Conservation (phyloP, 108 stramenopile genomes). For the Parietichytrium sp. region DNA sequence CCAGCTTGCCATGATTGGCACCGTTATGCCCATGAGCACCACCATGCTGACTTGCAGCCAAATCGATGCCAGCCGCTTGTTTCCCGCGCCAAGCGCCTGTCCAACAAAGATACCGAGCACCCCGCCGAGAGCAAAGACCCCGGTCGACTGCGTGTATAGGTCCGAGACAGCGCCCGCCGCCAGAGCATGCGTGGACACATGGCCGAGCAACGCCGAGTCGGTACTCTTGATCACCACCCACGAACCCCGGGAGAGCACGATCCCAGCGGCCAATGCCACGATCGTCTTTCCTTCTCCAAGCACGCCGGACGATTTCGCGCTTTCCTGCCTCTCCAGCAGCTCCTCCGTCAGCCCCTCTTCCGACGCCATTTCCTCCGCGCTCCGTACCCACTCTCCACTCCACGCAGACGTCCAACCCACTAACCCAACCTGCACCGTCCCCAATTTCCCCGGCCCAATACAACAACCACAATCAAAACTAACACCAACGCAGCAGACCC, state of each 20-base stretch:
- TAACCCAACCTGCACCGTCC: too few relatives aligned
- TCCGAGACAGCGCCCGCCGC: constrained; percentile 73
- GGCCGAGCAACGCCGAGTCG: constrained; percentile 72
- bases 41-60: constrained; percentile 59
- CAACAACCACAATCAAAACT: too few relatives aligned
- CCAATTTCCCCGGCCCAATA: too few relatives aligned
- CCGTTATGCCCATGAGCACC: constrained; percentile 44
- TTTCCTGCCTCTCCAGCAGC: too few relatives aligned
- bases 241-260: not conserved
- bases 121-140: constrained; percentile 64
- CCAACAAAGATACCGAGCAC: constrained; percentile 57
- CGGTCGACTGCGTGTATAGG: constrained; percentile 66
- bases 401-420: too few relatives aligned
- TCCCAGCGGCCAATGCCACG: not conserved
- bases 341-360: too few relatives aligned
- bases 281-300: too few relatives aligned
- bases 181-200: constrained; percentile 64
- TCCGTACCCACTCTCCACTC: too few relatives aligned
- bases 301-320: too few relatives aligned
- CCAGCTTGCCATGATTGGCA: constrained; percentile 69
- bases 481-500: too few relatives aligned
- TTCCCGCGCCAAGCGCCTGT: constrained; percentile 55
- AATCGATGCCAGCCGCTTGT: constrained; percentile 50
- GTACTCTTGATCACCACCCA: constrained; percentile 71
- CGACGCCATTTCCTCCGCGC: too few relatives aligned